These are phyloP conservation scores for Beauveria sp. DNA, from an alignment of 2,329 filamentous ascomycete species.

Conservation along the genomic window DNA sequence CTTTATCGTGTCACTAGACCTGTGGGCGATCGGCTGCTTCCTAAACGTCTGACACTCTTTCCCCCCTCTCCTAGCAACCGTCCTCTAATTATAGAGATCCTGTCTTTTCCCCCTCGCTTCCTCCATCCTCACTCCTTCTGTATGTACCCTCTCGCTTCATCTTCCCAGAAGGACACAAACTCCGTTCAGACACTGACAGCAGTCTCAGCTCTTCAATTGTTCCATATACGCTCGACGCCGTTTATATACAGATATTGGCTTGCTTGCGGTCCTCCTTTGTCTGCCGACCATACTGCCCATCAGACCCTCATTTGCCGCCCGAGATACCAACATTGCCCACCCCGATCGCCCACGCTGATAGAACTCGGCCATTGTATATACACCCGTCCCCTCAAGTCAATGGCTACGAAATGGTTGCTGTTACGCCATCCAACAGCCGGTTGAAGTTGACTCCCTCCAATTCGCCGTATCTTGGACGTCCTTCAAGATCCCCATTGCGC, in stretches of 20 bases:
- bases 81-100: background rate
- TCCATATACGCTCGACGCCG: background rate
- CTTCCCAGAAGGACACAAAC: background rate
- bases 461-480: conserved; percentile 60
- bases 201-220: conserved; percentile 3
- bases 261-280: background rate
- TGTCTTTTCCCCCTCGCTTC: background rate
- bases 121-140: background rate
- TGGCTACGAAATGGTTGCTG: conserved; percentile 48
- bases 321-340: background rate
- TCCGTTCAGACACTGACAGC: background rate
- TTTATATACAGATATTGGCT: background rate
- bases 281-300: background rate
- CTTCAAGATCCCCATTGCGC: conserved; percentile 55
- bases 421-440: conserved; percentile 49
- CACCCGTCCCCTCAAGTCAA: conserved; percentile 27
- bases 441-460: conserved; percentile 69
- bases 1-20: background rate
- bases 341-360: background rate
- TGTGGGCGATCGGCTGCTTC: background rate
- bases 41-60: background rate
- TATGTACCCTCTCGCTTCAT: background rate
- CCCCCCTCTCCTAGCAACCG: background rate
- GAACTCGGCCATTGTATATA: background rate
- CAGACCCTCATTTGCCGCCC: background rate